Base-by-base conservation (phyloP, 768 basidiomycete genomes). In the Xanthoconium stramineum region DNA sequence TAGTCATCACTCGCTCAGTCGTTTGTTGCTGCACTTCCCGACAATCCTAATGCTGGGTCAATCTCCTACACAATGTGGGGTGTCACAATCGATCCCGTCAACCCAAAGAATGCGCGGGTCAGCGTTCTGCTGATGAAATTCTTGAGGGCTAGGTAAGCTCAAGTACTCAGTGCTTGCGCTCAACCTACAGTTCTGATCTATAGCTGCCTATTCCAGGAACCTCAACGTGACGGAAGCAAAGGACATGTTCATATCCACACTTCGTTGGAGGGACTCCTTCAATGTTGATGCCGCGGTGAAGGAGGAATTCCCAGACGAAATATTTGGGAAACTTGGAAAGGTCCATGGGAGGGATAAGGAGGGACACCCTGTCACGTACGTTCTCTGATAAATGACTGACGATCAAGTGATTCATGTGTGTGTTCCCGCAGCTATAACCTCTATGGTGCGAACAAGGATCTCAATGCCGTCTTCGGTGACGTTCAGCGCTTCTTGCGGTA, bases 101-200 rank as follows among this genome's bases (percentile, higher is more conserved):
- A 75, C 53, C 80, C 82, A 13, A 65, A 63, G 46, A 80, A 89
- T 66, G 83, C 89, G 1, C 80, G 81, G 9, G 81, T 83, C 56
- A 90, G 87, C 63, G 88, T 92, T 33, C 65, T 92, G 10, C 76
- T 93, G 37, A 83, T 91, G 81, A 91, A 92, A 66, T 93, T 92
- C 75, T 73, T 91, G 32, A 80, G 87, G 54, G 91, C 91, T 6
- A 81, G 87, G 88, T 84, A 62, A 36, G 69, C 11, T 33, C 11
- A 35, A 24, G 24, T 24, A 24, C 24, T 2, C 24, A 24, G 24
- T 29, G 39, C 39, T 24, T 39, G 28, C 24, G 19, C n/a, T 10
- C 14, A 30, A 33, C 5, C 20, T 5, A 33, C 15, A 15, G 15
- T 2, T 36, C 51, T 24, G 11, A 10, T 19, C 24, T 40, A 19